Conservation (phyloP, 179 eudicot species). For the Gypsophila paniculata region DNA sequence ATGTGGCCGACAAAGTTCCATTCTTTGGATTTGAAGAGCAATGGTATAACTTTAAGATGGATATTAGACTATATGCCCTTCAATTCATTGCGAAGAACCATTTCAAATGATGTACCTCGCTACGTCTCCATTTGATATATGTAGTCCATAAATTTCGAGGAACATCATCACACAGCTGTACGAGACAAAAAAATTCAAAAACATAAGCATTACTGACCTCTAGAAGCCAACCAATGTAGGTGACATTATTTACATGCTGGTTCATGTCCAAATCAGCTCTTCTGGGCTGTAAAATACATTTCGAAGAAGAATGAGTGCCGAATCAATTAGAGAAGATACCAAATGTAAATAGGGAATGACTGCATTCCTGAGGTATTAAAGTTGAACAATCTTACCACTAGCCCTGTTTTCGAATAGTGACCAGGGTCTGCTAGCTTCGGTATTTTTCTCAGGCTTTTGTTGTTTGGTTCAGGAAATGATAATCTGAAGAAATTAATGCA, state of each 20-base stretch:
- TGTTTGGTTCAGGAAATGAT: slow-evolving; percentile 82
- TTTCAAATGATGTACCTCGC: neutral
- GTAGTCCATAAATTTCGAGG: neutral
- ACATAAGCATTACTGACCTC: slow-evolving; percentile 51
- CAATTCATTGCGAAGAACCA: neutral
- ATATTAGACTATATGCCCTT: neutral
- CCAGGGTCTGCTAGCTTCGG: slow-evolving; percentile 75
- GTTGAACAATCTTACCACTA: slow-evolving; percentile 51
- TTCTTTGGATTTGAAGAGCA: neutral
- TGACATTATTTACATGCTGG: slow-evolving; percentile 92
- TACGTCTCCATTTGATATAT: too few relatives aligned
- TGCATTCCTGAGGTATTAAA: neutral
- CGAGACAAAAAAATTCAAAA: neutral
- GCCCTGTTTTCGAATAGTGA: slow-evolving; percentile 56
- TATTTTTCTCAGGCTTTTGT: slow-evolving; percentile 82
- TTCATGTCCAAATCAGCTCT: slow-evolving; percentile 98
- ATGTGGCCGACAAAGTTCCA: neutral
- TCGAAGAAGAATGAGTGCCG: slow-evolving; percentile 8
- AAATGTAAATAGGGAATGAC: neutral
- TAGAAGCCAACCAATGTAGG: slow-evolving; percentile 90
- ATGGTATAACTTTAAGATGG: neutral
- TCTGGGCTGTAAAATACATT: slow-evolving; percentile 61
- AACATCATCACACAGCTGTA: neutral
- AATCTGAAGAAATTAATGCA: slow-evolving; percentile 40
- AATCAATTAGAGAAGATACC: neutral